These are phyloP conservation scores for Lagenaria siceraria DNA, from an alignment of 306 rosid species.

Conservation along the genomic window DNA sequence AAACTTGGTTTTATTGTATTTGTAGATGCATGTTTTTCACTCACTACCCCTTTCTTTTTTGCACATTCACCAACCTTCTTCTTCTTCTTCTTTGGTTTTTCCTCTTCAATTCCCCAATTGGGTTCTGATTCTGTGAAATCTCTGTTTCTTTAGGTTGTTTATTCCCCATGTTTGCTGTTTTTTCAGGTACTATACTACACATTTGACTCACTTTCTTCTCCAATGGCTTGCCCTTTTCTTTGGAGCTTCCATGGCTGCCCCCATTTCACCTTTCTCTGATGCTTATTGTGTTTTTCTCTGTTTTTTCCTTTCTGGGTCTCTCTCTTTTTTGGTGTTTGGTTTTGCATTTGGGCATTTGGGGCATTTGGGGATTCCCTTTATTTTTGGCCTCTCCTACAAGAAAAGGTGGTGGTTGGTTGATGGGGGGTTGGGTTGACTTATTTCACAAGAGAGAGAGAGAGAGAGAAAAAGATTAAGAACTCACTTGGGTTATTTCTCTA, in stretches of 20 bases:
- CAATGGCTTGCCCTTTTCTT: not conserved
- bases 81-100: not conserved
- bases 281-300: not conserved
- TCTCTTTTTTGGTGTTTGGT: not conserved
- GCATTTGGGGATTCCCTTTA: not conserved
- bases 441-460: constrained; percentile 16
- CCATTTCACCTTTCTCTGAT: not conserved
- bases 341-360: not conserved
- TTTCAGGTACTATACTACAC: not conserved
- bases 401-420: constrained; percentile 92
- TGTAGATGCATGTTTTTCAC: not conserved
- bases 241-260: not conserved
- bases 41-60: not conserved
- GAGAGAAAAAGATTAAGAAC: constrained; percentile 11
- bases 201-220: not conserved
- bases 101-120: not conserved
- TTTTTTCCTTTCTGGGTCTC: not conserved
- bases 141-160: not conserved
- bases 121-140: not conserved
- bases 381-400: constrained; percentile 14
- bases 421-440: constrained; percentile 54
- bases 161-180: not conserved
- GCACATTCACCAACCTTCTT: not conserved
- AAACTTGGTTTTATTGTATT: not conserved
- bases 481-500: not conserved